Conservation (phyloP, 2,329 filamentous ascomycete genomes). For the Fusarium xylarioides region DNA sequence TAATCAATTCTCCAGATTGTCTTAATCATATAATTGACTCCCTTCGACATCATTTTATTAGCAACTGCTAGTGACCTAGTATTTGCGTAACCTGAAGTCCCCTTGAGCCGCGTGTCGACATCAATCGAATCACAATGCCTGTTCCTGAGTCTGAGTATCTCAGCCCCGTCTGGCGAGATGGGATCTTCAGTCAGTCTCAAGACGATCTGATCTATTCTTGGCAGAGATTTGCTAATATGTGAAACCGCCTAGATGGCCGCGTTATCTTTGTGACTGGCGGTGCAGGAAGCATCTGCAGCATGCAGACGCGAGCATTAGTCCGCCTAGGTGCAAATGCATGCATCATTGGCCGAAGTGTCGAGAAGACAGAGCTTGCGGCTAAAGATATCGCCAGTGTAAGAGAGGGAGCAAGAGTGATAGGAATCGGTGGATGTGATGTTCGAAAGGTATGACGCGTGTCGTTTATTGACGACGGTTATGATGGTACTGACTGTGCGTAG, state of each 20-base stretch:
- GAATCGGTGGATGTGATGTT: constrained; percentile 83
- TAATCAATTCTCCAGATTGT: not conserved
- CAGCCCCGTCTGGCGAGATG: constrained; percentile 85
- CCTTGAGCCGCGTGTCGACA: not conserved
- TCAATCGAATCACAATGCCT: constrained; percentile 62
- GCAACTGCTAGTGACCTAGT: no score
- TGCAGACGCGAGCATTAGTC: constrained; percentile 90
- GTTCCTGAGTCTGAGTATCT: constrained; percentile 78
- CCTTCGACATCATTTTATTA: not conserved
- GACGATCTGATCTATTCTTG: not conserved
- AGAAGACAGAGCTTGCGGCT: constrained; percentile 86
- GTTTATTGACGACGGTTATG: not conserved
- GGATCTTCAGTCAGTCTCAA: constrained; percentile 75
- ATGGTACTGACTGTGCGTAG: constrained; percentile 26
- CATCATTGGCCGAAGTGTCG: constrained; percentile 88
- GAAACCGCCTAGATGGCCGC: constrained; percentile 72
- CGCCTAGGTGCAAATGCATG: constrained; percentile 91
- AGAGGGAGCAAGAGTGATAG: constrained; percentile 82
- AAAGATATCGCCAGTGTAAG: constrained; percentile 83
- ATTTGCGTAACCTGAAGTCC: not conserved
- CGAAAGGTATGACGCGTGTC: constrained; percentile 62
- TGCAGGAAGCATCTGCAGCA: constrained; percentile 91
- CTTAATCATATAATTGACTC: not conserved
- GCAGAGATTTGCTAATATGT: not conserved
- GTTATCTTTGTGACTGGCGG: constrained; percentile 96